Evolutionary conservation across 345 rosid genomes (phyloP).

Genomic region (Arabis alpina): DNA sequence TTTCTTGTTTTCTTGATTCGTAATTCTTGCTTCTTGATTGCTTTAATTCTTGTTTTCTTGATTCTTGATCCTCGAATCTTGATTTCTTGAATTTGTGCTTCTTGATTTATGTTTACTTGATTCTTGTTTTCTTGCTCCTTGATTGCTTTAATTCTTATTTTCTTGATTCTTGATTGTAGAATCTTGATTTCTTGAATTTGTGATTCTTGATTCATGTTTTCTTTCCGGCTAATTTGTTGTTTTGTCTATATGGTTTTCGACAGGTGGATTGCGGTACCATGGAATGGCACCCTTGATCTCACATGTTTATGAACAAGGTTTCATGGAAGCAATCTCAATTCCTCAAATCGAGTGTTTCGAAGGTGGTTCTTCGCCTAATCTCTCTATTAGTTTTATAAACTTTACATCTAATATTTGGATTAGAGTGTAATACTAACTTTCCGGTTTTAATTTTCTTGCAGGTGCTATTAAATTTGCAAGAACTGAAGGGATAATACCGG

Average conservation of each 20-base stretch:
- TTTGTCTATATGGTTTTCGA: slow-evolving; percentile 19
- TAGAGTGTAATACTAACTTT: slow-evolving; percentile 12
- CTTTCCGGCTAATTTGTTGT: background rate
- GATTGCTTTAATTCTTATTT: background rate
- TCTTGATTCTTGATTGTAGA: background rate
- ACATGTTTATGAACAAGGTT: slow-evolving; percentile 78
- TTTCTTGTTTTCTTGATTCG: too few relatives aligned
- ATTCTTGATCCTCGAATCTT: background rate
- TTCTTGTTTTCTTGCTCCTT: background rate
- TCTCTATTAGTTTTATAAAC: background rate
- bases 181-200: background rate
- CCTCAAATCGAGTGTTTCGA: slow-evolving; percentile 87
- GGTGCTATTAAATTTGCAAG: slow-evolving; percentile 91
- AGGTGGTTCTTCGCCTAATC: slow-evolving; percentile 46
- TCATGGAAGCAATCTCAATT: slow-evolving; percentile 86
- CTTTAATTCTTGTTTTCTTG: background rate
- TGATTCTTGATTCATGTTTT: background rate
- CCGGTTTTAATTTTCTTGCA: slow-evolving; percentile 36
- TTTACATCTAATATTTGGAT: background rate
- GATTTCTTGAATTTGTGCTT: background rate
- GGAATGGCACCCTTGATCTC: slow-evolving; percentile 95
- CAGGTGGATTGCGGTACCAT: slow-evolving; percentile 93
- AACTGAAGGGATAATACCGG: slow-evolving; percentile 86
- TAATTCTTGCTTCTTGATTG: too few relatives aligned
- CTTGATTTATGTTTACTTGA: too few relatives aligned